A percentile compares a stretch with the other conserved stretches of the same genome.
Evolutionary conservation across 441 rosid genomes (phyloP).

Genomic region (Euphorbia corollata): DNA sequence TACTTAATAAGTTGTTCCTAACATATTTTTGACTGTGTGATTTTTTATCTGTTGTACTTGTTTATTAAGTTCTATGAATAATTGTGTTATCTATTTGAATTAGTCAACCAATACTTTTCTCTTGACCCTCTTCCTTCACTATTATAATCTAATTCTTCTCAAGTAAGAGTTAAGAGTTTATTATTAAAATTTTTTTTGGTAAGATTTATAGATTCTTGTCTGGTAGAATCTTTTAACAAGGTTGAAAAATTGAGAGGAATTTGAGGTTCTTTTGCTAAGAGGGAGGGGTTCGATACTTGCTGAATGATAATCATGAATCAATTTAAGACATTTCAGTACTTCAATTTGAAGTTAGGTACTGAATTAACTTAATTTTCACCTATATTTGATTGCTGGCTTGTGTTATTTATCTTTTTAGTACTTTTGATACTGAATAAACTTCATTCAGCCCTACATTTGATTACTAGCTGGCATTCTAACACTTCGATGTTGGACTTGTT

Average conservation of each 20-base stretch:
- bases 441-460: neutral
- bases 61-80: too few species aligned
- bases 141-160: too few species aligned
- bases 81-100: too few species aligned
- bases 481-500: neutral
- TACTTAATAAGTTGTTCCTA: too few species aligned
- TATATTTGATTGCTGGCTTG: neutral
- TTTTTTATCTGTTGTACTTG: too few species aligned
- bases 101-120: too few species aligned
- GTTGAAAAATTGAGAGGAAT: conserved; percentile 18
- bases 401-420: neutral
- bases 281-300: conserved; percentile 64
- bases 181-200: too few species aligned
- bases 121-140: too few species aligned
- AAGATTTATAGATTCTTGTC: too few species aligned
- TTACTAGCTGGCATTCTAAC: neutral
- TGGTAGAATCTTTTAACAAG: conserved; percentile 20
- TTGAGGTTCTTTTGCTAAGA: conserved; percentile 48
- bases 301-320: conserved; percentile 23
- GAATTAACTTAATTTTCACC: neutral
- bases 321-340: neutral
- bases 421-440: conserved; percentile 3
- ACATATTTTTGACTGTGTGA: too few species aligned
- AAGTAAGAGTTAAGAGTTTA: too few species aligned
- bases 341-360: conserved; percentile 13